Evolutionary conservation across 768 basidiomycete genomes (phyloP).

Genomic region (Panus rudis): DNA sequence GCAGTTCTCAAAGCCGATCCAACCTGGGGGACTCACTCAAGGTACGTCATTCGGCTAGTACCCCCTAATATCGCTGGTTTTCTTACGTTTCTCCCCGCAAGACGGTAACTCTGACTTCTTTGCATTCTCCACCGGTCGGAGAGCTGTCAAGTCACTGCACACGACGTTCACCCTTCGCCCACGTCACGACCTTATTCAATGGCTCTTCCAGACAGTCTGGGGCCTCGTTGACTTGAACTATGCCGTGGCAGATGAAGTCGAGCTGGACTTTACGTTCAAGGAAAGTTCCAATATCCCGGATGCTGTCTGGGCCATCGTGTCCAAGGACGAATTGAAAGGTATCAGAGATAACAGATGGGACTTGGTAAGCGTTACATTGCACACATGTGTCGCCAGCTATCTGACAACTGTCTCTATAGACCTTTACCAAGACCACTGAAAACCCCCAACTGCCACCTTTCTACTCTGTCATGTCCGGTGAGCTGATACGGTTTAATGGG

Average conservation of each 20-base stretch:
- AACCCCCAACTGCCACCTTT: conserved; percentile 50
- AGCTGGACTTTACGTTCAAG: conserved; percentile 73
- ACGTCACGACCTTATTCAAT: conserved; percentile 75
- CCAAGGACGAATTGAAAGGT: conserved; percentile 67
- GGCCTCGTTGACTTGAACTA: conserved; percentile 74
- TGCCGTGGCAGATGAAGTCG: conserved; percentile 56
- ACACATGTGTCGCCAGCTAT: neutral
- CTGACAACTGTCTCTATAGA: conserved; percentile 35
- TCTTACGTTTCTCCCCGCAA: conserved; percentile 23
- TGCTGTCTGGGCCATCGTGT: conserved; percentile 80
- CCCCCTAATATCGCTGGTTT: neutral
- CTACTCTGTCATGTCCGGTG: conserved; percentile 74
- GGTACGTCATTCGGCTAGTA: conserved; percentile 11
- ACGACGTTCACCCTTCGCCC: conserved; percentile 72
- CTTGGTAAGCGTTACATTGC: conserved; percentile 51
- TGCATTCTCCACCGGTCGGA: conserved; percentile 82
- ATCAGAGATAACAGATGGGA: conserved; percentile 80
- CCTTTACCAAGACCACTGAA: conserved; percentile 76
- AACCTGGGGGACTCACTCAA: conserved; percentile 30
- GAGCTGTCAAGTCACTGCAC: conserved; percentile 71
- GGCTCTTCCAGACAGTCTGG: conserved; percentile 51
- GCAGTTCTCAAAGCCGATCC: conserved; percentile 72
- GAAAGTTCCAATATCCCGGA: conserved; percentile 42
- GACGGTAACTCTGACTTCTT: conserved; percentile 81
- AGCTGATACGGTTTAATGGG: too few relatives aligned